Conservation (phyloP, 306 rosid genomes). For the Psophocarpus tetragonolobus region DNA sequence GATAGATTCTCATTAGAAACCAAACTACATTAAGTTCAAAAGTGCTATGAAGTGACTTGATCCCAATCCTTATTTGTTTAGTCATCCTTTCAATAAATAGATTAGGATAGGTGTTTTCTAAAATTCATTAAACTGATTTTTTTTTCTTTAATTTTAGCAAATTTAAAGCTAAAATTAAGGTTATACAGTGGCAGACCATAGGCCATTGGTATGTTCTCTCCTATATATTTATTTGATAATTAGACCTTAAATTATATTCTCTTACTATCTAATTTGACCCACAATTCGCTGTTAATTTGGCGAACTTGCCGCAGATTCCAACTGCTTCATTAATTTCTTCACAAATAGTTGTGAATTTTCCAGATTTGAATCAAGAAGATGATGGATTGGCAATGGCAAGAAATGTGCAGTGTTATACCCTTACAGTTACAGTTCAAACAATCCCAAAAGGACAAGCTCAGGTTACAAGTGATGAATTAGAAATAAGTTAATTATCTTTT, state of each 20-base stretch:
- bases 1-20: constrained; percentile 33
- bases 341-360: neutral
- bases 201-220: neutral
- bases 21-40: constrained; percentile 25
- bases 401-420: neutral
- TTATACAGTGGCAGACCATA: neutral
- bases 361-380: neutral
- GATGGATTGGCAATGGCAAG: neutral
- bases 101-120: neutral
- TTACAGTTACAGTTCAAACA: neutral
- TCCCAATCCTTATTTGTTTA: neutral
- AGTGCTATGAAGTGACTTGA: neutral
- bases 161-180: neutral
- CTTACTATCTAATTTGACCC: neutral
- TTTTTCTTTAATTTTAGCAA: neutral
- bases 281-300: neutral
- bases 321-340: neutral
- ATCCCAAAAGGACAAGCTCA: neutral
- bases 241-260: neutral
- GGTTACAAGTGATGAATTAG: neutral
- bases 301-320: neutral
- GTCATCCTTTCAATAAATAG: neutral
- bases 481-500: no score
- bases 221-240: neutral
- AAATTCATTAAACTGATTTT: neutral